Evolutionary conservation across 2,329 filamentous ascomycete genomes (phyloP).

Genomic region (Aspergillus luchuensis): DNA sequence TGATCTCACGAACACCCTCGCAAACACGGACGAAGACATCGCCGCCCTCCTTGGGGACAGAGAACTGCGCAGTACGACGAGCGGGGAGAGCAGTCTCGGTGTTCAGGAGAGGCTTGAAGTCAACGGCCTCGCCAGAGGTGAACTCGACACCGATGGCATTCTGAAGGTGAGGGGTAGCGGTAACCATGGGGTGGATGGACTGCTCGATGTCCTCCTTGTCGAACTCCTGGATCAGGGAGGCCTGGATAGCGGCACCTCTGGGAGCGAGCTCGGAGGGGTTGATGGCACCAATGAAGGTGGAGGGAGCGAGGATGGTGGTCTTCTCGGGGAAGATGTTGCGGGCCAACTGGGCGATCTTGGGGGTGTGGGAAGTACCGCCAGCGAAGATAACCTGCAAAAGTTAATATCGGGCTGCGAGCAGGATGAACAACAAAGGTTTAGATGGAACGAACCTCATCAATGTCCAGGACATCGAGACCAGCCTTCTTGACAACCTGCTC

Average conservation of each 20-base stretch:
- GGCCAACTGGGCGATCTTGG: conserved; percentile 84
- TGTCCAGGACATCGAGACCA: conserved; percentile 83
- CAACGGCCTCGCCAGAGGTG: conserved; percentile 61
- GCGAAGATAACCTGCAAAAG: conserved; percentile 73
- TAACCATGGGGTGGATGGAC: conserved; percentile 92
- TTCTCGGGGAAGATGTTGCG: conserved; percentile 76
- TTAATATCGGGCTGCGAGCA: neutral
- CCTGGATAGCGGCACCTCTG: conserved; percentile 92
- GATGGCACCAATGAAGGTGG: conserved; percentile 74
- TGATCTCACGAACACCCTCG: conserved; percentile 88
- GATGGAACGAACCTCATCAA: conserved; percentile 66
- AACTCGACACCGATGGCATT: conserved; percentile 86
- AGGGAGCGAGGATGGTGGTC: conserved; percentile 78
- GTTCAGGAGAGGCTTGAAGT: conserved; percentile 78
- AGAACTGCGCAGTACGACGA: conserved; percentile 77
- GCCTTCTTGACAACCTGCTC: conserved; percentile 89
- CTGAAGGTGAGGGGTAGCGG: conserved; percentile 85
- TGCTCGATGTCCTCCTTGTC: conserved; percentile 92
- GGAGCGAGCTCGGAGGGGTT: conserved; percentile 91
- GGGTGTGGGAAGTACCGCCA: conserved; percentile 89
- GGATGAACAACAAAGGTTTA: neutral
- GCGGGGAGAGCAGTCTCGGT: conserved; percentile 89
- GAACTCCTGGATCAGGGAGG: conserved; percentile 90
- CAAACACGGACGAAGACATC: conserved; percentile 85
- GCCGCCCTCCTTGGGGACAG: conserved; percentile 75